Conservation (phyloP, 1,284 basidiomycete species). For the Tremellales sp. region DNA sequence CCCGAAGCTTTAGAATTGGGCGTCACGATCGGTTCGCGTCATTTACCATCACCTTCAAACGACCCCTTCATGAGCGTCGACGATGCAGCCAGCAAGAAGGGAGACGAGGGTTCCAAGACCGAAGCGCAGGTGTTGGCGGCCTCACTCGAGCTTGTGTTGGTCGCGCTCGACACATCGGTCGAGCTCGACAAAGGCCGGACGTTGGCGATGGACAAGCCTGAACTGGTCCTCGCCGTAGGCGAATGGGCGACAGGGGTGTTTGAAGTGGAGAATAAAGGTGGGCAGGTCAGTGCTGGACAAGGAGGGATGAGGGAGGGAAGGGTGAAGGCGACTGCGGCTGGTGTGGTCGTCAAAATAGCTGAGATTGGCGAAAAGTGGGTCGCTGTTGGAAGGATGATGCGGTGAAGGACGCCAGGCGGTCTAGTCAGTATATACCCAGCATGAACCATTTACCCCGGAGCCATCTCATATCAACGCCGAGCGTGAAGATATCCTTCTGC, state of each 20-base stretch:
- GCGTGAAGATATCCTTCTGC: too few species aligned
- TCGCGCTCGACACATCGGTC: conserved; percentile 68
- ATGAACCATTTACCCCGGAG: too few species aligned
- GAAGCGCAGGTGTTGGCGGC: conserved; percentile 69
- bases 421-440: not conserved
- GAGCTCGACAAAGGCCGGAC: conserved; percentile 71
- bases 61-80: not conserved
- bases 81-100: conserved; percentile 11
- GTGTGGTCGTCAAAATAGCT: conserved; percentile 73
- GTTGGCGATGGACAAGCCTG: conserved; percentile 68
- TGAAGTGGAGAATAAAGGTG: conserved; percentile 61
- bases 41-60: conserved; percentile 24
- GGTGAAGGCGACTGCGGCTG: conserved; percentile 66
- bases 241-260: conserved; percentile 79
- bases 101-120: conserved; percentile 36
- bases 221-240: conserved; percentile 64
- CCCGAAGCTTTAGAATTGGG: conserved; percentile 78
- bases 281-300: conserved; percentile 56
- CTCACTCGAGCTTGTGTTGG: conserved; percentile 69
- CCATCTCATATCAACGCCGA: too few species aligned
- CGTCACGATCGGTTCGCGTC: conserved; percentile 66
- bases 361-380: conserved; percentile 69
- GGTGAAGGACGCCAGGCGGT: too few species aligned
- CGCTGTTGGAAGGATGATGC: not conserved
- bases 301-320: conserved; percentile 56